Evolutionary conservation across 371 early-diverging fungal genomes (phyloP).

Genomic region (Rhizopus stolonifer): DNA sequence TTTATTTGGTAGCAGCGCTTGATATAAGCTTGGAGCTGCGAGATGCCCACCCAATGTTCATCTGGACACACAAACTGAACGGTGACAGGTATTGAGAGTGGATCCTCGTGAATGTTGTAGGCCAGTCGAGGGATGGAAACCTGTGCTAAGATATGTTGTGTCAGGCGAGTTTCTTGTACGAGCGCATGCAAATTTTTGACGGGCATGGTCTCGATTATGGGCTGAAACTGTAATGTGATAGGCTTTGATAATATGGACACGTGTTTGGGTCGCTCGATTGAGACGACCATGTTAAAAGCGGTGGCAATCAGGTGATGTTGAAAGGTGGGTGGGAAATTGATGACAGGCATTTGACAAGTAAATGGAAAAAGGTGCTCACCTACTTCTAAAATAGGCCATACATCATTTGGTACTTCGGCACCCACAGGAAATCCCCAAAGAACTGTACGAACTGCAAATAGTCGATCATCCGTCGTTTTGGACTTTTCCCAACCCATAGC

Average conservation of each 20-base stretch:
- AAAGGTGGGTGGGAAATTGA: constrained; percentile 36
- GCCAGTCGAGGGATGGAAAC: constrained; percentile 27
- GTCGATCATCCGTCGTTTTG: constrained; percentile 23
- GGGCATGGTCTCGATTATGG: constrained; percentile 28
- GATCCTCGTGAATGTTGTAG: constrained; percentile 19
- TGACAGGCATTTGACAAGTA: constrained; percentile 32
- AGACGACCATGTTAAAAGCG: constrained; percentile 25
- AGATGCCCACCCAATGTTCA: constrained; percentile 4
- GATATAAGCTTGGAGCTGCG: constrained; percentile 22
- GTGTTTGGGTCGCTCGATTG: constrained; percentile 15
- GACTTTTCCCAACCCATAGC: constrained; percentile 35
- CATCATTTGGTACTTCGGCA: constrained; percentile 9
- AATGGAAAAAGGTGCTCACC: constrained; percentile 31
- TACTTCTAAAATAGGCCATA: constrained; percentile 23
- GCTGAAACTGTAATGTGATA: constrained; percentile 18
- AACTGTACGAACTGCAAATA: constrained; percentile 35
- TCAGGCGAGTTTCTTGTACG: constrained; percentile 10
- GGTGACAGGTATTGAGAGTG: constrained; percentile 18
- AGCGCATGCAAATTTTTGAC: constrained; percentile 18
- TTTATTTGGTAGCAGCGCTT: constrained; percentile 27
- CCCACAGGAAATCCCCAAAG: constrained; percentile 25
- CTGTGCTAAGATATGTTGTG: constrained; percentile 10
- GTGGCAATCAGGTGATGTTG: constrained; percentile 30
- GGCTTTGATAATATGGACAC: constrained; percentile 22
- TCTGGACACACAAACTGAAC: constrained; percentile 10